Evolutionary conservation across 345 rosid genomes (phyloP).

Genomic region (Syzygium oleosum): DNA sequence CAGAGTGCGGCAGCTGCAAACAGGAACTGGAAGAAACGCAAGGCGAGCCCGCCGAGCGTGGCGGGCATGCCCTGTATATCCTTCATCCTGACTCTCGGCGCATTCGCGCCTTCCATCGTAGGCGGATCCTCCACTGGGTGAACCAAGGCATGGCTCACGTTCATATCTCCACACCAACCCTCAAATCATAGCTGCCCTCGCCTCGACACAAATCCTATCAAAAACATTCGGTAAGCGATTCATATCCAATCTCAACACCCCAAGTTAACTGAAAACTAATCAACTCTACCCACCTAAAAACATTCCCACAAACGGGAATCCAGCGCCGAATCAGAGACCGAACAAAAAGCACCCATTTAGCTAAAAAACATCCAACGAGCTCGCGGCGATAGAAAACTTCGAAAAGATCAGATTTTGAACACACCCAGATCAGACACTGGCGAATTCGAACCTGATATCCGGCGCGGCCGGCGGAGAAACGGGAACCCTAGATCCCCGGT

Average conservation of each 20-base stretch:
- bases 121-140: conserved; percentile 72
- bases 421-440: not conserved
- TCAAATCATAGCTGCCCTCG: conserved; percentile 20
- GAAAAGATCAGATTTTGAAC: not conserved
- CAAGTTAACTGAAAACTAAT: not conserved
- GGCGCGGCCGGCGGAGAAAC: not conserved
- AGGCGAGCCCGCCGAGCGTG: conserved; percentile 49
- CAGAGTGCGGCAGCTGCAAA: conserved; percentile 50
- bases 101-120: conserved; percentile 30
- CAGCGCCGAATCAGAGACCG: not conserved
- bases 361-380: not conserved
- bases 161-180: conserved; percentile 46
- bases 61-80: conserved; percentile 70
- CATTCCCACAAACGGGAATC: not conserved
- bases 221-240: not conserved
- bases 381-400: not conserved
- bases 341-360: not conserved
- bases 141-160: conserved; percentile 73
- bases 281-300: not conserved
- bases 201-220: not conserved
- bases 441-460: not conserved
- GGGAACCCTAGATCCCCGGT: not conserved
- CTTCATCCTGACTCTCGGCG: conserved; percentile 57
- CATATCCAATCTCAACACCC: not conserved
- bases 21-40: conserved; percentile 53